These are phyloP conservation scores for Cubamyces sp. DNA, from an alignment of 768 basidiomycete genomes.

Conservation along the genomic window DNA sequence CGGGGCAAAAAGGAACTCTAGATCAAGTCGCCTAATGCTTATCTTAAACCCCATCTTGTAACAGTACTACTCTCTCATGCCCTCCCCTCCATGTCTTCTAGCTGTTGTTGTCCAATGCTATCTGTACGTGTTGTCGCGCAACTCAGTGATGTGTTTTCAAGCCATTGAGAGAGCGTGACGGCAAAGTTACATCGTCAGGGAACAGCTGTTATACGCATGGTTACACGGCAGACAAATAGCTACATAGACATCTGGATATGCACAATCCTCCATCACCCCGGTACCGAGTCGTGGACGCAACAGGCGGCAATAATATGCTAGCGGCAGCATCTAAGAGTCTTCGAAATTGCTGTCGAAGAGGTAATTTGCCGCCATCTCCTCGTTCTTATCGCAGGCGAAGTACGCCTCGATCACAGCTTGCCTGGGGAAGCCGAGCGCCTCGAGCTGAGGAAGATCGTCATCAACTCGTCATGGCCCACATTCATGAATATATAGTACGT, in stretches of 20 bases:
- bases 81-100: neutral
- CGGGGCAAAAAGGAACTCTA: neutral
- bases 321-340: conserved; percentile 37
- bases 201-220: conserved; percentile 10
- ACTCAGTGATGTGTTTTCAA: no score
- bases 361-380: conserved; percentile 94
- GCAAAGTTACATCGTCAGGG: conserved; percentile 2
- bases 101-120: neutral
- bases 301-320: neutral
- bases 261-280: conserved; percentile 13
- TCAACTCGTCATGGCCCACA: conserved; percentile 10
- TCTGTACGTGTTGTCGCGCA: neutral
- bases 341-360: conserved; percentile 78
- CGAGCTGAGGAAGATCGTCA: conserved; percentile 54
- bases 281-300: neutral
- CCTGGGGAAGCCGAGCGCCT: conserved; percentile 85
- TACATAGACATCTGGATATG: conserved; percentile 24
- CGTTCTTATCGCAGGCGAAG: conserved; percentile 95
- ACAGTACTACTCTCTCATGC: neutral
- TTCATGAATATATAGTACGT: conserved; percentile 36
- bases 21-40: no score
- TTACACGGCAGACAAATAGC: conserved; percentile 24
- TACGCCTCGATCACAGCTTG: conserved; percentile 87
- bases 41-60: no score
- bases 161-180: no score